These are phyloP conservation scores for Diaporthe capsici DNA, from an alignment of 2,329 filamentous ascomycete genomes.

Conservation along the genomic window DNA sequence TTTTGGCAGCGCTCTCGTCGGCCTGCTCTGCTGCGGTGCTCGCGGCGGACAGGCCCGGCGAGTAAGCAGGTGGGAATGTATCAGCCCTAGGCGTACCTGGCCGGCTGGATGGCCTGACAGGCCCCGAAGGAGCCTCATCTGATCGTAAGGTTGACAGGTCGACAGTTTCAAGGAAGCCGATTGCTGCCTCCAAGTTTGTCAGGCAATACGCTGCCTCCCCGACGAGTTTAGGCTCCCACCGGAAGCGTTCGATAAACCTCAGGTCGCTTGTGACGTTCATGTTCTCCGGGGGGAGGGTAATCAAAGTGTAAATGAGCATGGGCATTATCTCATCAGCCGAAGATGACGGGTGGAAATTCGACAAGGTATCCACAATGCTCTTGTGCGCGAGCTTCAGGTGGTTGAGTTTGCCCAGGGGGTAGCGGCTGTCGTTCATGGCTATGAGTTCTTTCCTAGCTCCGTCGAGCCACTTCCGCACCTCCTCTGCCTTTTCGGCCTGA, in stretches of 20 bases:
- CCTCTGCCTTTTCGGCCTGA: constrained; percentile 71
- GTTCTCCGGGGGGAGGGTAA: constrained; percentile 87
- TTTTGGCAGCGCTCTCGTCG: constrained; percentile 47
- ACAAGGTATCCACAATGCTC: constrained; percentile 89
- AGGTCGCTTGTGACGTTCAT: constrained; percentile 94
- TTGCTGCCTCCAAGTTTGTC: constrained; percentile 94
- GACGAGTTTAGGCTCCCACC: constrained; percentile 86
- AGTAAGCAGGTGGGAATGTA: constrained; percentile 71
- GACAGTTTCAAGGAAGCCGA: constrained; percentile 95
- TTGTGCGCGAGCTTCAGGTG: constrained; percentile 91
- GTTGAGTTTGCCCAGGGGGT: constrained; percentile 91
- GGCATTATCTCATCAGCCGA: constrained; percentile 98
- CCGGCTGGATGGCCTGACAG: constrained; percentile 67
- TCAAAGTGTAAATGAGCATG: constrained; percentile 95
- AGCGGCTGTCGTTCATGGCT: constrained; percentile 88
- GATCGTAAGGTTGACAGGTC: constrained; percentile 90
- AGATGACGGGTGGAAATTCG: constrained; percentile 79
- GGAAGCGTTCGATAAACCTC: constrained; percentile 94
- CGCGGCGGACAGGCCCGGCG: constrained; percentile 57
- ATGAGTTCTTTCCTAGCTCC: constrained; percentile 79
- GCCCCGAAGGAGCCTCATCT: constrained; percentile 81
- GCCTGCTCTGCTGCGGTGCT: constrained; percentile 49
- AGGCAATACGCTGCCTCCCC: constrained; percentile 97
- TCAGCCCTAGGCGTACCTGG: constrained; percentile 65
- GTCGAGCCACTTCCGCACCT: constrained; percentile 81